Evolutionary conservation across 2,329 filamentous ascomycete species (phyloP), one percentile per base, ranked within the genome.

Genomic region (Aspergillus sp.): DNA sequence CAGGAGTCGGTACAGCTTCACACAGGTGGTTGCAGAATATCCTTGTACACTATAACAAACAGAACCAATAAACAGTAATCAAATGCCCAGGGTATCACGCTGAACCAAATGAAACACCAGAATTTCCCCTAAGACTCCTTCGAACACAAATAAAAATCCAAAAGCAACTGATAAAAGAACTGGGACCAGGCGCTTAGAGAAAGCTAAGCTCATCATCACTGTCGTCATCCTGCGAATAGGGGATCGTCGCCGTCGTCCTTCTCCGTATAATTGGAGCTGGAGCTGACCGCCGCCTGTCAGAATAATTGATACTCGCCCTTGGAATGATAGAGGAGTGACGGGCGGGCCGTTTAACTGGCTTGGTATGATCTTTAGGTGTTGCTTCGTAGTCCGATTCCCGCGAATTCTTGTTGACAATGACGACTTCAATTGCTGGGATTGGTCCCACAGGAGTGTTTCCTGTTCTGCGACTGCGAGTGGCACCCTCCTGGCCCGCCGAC

Each of bases 191-290:
- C 21, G 33, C 19, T 62, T 52, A 73, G 7, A 75, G 53, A 61
- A 73, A 75, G 61, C 71, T 74, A 19, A 75, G 64, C 60, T 75
- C 73, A 52, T 75, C 73, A n/a, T 75, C 71, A 43, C 72, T 75
- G 23, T 69, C 67, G 7, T 68, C 69, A 21, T 71, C 69, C 19
- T 67, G 58, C 1, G 67, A 68, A 45, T 62, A 69, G 12, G 71
- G 64, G 43, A 71, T 66, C n/a, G 64, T 56, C 12, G 56, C 60
- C 39, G 64, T 56, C 9, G 52, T 58, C 40, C 50, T 58, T 39
- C 55, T 59, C 31, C 46, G 60, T 55, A 35, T 45, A 46, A 55
- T 7, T 14, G 21, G 43, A 15, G 33, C 33, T 17, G 51, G 52
- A 31, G 37, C 41, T n/a, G 53, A 43, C 35, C 35, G 45, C 33